Percentiles rank a stretch among this genome's conserved stretches.
Conservation (phyloP, 1,284 basidiomycete genomes). For the Puccinia polysora region DNA sequence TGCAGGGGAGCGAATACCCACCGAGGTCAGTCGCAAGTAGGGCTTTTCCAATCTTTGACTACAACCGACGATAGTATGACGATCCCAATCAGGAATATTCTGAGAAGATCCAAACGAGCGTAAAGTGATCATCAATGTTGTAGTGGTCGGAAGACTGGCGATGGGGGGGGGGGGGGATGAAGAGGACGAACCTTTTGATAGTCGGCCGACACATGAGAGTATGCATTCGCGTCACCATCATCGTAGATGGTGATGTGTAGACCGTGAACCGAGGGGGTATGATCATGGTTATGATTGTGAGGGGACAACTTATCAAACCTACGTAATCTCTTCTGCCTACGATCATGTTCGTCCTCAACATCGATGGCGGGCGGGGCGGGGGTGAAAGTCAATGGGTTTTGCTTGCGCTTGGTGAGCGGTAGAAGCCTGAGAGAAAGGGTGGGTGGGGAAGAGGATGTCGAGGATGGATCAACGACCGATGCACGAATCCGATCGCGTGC, state of each 20-base stretch:
- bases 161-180: no score
- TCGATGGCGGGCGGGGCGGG: constrained; percentile 21
- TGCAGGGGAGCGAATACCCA: constrained; percentile 55
- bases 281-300: constrained; percentile 48
- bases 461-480: no score
- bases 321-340: constrained; percentile 51
- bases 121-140: constrained; percentile 4
- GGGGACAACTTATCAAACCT: no score
- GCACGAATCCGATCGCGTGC: no score
- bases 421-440: constrained; percentile 60
- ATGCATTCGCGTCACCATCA: constrained; percentile 11
- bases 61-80: constrained; percentile 87
- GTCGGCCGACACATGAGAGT: constrained; percentile 20
- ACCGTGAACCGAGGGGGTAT: constrained; percentile 46
- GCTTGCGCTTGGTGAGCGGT: constrained; percentile 63
- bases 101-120: constrained; percentile 52
- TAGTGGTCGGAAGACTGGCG: no score
- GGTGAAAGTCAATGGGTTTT: constrained; percentile 17
- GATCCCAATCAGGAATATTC: constrained; percentile 97
- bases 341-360: constrained; percentile 47
- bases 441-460: no score
- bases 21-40: constrained; percentile 88
- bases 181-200: constrained; percentile 28
- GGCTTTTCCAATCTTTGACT: constrained; percentile 86
- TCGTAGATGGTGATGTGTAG: constrained; percentile 46